Conservation (phyloP, 2,329 filamentous ascomycete genomes). For the Cladophialophora carrionii region DNA sequence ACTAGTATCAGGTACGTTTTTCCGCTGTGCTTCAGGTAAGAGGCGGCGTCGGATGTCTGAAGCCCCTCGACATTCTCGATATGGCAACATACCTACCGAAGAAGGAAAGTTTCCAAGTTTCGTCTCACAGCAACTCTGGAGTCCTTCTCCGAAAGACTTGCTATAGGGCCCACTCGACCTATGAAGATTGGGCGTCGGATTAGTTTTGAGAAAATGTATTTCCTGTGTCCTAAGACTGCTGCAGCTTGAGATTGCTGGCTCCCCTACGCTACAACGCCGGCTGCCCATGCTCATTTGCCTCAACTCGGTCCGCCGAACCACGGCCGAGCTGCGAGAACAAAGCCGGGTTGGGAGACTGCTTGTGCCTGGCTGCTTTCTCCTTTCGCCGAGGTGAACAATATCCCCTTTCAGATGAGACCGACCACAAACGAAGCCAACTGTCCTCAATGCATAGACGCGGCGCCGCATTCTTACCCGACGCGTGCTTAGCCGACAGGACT, state of each 20-base stretch:
- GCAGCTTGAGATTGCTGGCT: neutral
- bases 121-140: neutral
- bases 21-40: neutral
- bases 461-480: neutral
- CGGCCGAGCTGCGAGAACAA: neutral
- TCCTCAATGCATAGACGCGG: neutral
- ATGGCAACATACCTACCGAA: neutral
- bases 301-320: neutral
- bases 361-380: neutral
- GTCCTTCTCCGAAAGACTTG: neutral
- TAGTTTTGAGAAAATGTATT: neutral
- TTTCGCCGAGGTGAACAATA: neutral
- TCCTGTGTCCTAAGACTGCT: neutral
- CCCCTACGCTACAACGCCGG: neutral
- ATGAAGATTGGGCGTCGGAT: neutral
- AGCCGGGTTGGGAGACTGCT: neutral
- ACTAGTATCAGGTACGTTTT: neutral
- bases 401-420: neutral
- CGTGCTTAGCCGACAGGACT: slow-evolving; percentile 76
- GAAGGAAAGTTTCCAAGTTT: neutral
- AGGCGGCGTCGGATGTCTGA: neutral
- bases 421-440: neutral
- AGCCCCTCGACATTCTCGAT: neutral
- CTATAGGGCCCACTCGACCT: neutral
- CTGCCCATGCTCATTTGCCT: neutral